A percentile compares a stretch with the other conserved stretches of the same genome.
Evolutionary conservation across 106 monocot species (phyloP).

Genomic region (Apostasia shenzhenica): DNA sequence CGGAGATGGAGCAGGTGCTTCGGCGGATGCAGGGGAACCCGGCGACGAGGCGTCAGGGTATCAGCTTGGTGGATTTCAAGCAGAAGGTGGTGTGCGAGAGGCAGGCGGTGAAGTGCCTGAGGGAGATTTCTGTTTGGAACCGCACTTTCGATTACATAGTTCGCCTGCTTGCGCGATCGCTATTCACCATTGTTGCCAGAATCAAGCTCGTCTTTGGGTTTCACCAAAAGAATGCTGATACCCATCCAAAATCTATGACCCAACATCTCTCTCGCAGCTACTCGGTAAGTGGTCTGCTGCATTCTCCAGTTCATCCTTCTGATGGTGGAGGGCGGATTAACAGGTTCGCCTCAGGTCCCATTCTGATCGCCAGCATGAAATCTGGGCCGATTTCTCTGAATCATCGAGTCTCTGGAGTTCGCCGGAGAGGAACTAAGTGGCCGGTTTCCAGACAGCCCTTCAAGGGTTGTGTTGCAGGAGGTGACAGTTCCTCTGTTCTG

Average conservation of each 20-base stretch:
- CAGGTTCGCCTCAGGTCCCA: too few relatives aligned
- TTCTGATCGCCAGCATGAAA: slow-evolving; percentile 27
- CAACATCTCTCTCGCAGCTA: too few relatives aligned
- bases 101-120: slow-evolving; percentile 44
- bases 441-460: slow-evolving; percentile 16
- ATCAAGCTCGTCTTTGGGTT: slow-evolving; percentile 56
- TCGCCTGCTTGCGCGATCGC: slow-evolving; percentile 31
- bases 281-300: not conserved
- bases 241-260: too few relatives aligned
- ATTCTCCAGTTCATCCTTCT: slow-evolving; percentile 18
- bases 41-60: not conserved
- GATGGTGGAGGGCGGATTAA: too few relatives aligned
- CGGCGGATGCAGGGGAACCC: slow-evolving; percentile 18
- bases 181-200: slow-evolving; percentile 47
- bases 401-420: too few relatives aligned
- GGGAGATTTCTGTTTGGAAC: slow-evolving; percentile 58
- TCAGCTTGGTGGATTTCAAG: slow-evolving; percentile 29
- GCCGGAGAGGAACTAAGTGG: slow-evolving; percentile 28
- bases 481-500: slow-evolving; percentile 18
- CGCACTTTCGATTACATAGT: slow-evolving; percentile 36
- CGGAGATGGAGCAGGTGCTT: slow-evolving; percentile 47
- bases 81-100: slow-evolving; percentile 41
- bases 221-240: not conserved
- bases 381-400: slow-evolving; percentile 16
- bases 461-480: slow-evolving; percentile 28